A percentile compares a stretch with the other conserved stretches of the same genome.
phyloP scores from a whole-genome alignment of 345 rosid genomes.

The Firmiana major region DNA sequence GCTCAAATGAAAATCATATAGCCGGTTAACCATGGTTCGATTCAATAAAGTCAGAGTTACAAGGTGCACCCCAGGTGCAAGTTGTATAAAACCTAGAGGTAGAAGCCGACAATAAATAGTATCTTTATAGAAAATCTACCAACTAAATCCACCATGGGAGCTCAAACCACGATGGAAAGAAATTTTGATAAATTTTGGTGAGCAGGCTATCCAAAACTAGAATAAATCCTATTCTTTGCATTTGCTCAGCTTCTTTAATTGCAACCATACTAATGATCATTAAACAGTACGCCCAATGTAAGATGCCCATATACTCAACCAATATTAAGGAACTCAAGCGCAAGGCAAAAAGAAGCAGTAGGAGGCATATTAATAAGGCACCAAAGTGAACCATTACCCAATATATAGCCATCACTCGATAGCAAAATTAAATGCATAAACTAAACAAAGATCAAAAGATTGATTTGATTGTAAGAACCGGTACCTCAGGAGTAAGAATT shows the following conservation, averaged over 20 bases:
- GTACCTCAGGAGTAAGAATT: constrained; percentile 82
- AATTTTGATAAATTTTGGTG: not conserved
- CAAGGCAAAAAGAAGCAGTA: not conserved
- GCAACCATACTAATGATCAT: not conserved
- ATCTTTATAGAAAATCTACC: not conserved
- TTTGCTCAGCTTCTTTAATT: constrained; percentile 1
- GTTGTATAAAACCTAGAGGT: not conserved
- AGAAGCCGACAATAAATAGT: not conserved
- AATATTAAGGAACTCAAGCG: not conserved
- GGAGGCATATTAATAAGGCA: not conserved
- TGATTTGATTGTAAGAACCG: not conserved
- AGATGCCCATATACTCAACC: not conserved
- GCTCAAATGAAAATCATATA: not conserved
- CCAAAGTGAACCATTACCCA: not conserved
- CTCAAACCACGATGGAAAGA: not conserved
- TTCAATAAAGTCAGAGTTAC: not conserved
- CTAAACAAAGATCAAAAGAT: not conserved
- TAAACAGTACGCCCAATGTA: not conserved
- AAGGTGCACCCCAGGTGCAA: not conserved
- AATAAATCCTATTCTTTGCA: not conserved
- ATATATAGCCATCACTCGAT: not conserved
- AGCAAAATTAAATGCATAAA: not conserved
- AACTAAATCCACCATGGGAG: not conserved
- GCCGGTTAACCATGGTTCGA: not conserved
- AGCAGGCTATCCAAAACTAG: not conserved